Evolutionary conservation across 371 early-diverging fungal species (phyloP), one percentile per base, ranked within the genome.

Genomic region (Rhizopus delemar): DNA sequence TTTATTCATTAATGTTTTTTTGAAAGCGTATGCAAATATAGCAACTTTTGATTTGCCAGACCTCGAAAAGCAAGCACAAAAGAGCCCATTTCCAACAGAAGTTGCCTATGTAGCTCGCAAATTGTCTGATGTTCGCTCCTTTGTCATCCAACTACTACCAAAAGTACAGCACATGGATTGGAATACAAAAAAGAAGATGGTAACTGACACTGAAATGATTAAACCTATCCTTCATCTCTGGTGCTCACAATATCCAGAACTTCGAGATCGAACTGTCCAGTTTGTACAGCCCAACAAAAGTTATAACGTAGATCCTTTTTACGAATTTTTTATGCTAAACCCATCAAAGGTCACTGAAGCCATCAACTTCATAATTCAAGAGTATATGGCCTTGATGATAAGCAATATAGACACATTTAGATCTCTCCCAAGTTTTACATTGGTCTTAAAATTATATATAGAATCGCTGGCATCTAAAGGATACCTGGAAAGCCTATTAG

Each of bases 361-460:
- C 3, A 65, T 69, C 34, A 58, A 57, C 34, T 41, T 54, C 0
- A 39, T 69, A 7, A 31, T 76, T 41, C 56, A 64, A 15, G 69
- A 73, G n/a, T 73, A 69, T 57, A 71, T 62, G 15, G 56, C 62
- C 5, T 48, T 73, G 22, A 46, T 60, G 1, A 62, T 55, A n/a
- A 58, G 60, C 22, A 56, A 46, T 3, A 22, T 69, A 0, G 63
- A 69, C 28, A 45, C 59, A 5, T 69, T 71, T 35, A 46, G 60
- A 2, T 49, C 64, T 6, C 62, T 69, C 0, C 58, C 60, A 3
- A 39, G 57, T 12, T n/a, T 64, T 29, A 48, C 12, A 9, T 29
- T 28, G 3, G 29, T 48, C 29, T 29, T 48, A 22, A 22, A 22
- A 22, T 22, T 22, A 2, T 22, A 22, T 22, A 22, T 22, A 22